These are phyloP conservation scores for Globisporangium splendens DNA, from an alignment of 352 stramenopile species.

Conservation along the genomic window DNA sequence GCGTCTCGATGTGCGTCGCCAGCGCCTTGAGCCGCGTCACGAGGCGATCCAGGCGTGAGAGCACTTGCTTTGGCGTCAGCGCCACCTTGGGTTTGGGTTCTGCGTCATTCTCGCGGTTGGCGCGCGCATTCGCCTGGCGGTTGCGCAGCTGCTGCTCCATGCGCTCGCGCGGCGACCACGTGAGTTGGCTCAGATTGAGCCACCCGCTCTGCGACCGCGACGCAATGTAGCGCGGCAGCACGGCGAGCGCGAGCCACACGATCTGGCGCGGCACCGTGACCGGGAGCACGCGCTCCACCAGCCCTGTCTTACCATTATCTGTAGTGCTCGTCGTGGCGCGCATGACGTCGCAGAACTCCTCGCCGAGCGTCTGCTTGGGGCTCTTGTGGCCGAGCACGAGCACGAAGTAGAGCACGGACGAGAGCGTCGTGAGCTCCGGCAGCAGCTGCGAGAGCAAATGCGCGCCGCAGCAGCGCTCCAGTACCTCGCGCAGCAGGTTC, in stretches of 20 bases:
- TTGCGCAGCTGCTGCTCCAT: slow-evolving; percentile 76
- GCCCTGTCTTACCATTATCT: not conserved
- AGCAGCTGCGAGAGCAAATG: slow-evolving; percentile 79
- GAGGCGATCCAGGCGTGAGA: slow-evolving; percentile 39
- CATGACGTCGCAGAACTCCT: slow-evolving; percentile 86
- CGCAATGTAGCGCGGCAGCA: slow-evolving; percentile 60
- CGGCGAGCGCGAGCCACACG: slow-evolving; percentile 50
- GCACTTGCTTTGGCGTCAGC: slow-evolving; percentile 13
- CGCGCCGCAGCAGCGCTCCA: slow-evolving; percentile 63
- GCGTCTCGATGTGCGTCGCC: slow-evolving; percentile 31
- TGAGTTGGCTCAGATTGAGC: slow-evolving; percentile 63
- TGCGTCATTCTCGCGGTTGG: not conserved
- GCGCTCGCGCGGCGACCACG: slow-evolving; percentile 58
- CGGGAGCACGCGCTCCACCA: slow-evolving; percentile 16
- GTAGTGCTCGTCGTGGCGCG: slow-evolving; percentile 34
- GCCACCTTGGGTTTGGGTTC: not conserved
- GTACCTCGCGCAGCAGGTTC: slow-evolving; percentile 68
- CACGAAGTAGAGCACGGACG: slow-evolving; percentile 65
- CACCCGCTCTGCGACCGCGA: slow-evolving; percentile 67
- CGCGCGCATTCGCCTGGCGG: slow-evolving; percentile 25
- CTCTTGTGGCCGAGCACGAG: slow-evolving; percentile 49
- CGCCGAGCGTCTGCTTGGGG: slow-evolving; percentile 79
- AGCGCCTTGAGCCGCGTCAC: slow-evolving; percentile 43
- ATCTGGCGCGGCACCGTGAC: slow-evolving; percentile 37
- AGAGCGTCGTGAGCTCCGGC: slow-evolving; percentile 61